Evolutionary conservation across 257 asterid species (phyloP), one percentile per base, ranked within the genome.

Genomic region (Buddleja alternifolia): DNA sequence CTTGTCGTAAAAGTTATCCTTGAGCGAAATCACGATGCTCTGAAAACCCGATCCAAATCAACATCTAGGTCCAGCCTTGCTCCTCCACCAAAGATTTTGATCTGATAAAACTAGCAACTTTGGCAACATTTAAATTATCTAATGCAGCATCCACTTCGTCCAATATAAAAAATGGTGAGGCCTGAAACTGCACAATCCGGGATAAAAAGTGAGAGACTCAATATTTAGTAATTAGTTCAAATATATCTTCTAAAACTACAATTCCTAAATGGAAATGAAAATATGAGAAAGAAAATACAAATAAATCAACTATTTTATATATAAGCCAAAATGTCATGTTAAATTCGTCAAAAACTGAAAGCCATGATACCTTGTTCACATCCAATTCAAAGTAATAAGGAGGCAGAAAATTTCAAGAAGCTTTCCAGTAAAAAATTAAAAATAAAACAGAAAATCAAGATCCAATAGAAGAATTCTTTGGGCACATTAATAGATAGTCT

Each of bases 141-240:
- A 94, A 71, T 15, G 99, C 99, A 64, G 99, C 99, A 77, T 94
- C 99, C 76, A 94, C 99, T 89, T 94, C 99, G 44, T 94, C 99
- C 85, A 94, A 71, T 79, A 94, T 94, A 65, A 89, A 91, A 81
- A 94, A 94, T 10, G 99, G 99, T 7, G 99, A 94, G 99, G 97
- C 85, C 78, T 87, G 79, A 87, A 94, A 80, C 99, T 94, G 97
- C 66, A 80, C 72, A 75, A 51, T 45, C 52, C 53, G 63, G 19
- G 70, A 61, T 50, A 53, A 50, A 32, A 19, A 11, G 40, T 60
- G 44, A 60, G 46, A 19, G 45, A 44, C 24, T 45, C 65, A 19
- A 17, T 71, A 37, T 20, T 53, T 47, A 21, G 34, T 51, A 67
- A 24, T 19, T 29, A n/a, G 16, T 62, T 6, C 16, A 39, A 39